Base-by-base conservation (phyloP, 257 asterid species). In the Forsythia viridissima region DNA sequence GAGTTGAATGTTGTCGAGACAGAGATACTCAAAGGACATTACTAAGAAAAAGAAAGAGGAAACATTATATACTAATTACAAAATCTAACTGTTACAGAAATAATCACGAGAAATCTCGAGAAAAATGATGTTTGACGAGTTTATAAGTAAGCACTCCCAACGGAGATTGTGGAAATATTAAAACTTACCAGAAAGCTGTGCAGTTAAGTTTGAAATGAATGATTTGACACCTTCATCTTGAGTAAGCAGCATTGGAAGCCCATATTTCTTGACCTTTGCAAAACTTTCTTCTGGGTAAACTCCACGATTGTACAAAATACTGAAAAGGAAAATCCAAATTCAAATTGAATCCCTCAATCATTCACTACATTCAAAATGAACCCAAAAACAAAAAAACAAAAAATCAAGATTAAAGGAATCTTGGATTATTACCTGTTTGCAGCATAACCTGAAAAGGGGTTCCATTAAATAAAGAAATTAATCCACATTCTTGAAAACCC, bases 231-330 rank as follows among this genome's bases (percentile, higher is more conserved):
- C 99, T 76, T 91, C 98, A 82, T 95, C 99, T 86, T 95, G 97
- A 82, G 91, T 89, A 59, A 95, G 96, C 90, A 95, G 77, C 97
- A 93, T 76, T 13, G 97, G 96, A 24, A 93, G 92, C 80, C 99
- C 98, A 86, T 93, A 95, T 77, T 95, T 95, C 88, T 95, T 95
- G 73, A 93, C 96, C 82, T 86, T 95, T 52, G 88, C 91, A 68
- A 95, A 95, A 82, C 96, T 95, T 76, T 95, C 99, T 71, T 88
- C 98, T 0, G 98, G 99, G 81, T 95, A 95, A 78, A 95, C 89
- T 48, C 91, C 98, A 12, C 98, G 92, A 80, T 95, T 95, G 78
- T 95, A 95, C 86, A 93, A 76, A 78, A 95, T 92, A 76, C 97
- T 91, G 82, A 4, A 73, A 77, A 12, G n/a, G 3, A 59, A 41